Evolutionary conservation across 169 alveolate genomes (phyloP), one percentile per base, ranked within the genome.

Genomic region (Prorocentrum cordatum): DNA sequence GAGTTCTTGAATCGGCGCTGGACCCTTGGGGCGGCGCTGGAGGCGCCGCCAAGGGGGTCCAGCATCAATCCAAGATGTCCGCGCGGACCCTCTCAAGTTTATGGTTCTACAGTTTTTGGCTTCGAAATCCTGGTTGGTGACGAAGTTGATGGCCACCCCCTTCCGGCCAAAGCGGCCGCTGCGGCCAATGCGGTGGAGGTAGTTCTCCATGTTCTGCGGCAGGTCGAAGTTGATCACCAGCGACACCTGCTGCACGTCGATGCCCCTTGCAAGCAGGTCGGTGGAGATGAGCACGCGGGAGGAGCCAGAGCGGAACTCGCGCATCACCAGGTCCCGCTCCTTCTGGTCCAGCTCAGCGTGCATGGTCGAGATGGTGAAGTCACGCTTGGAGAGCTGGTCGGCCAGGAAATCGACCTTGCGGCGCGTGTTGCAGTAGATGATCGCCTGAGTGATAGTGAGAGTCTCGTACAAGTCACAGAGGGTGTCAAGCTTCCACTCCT

Each of bases 151-250:
- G 24, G 99, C 99, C 33, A 99, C 99, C 38, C 99, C 99, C 93
- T 98, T 98, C 77, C 99, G 96, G 39, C 99, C 99, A 93, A 97
- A 99, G 92, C 99, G 97, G 9, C 99, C 99, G 68, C 99, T 96
- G 72, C 99, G 96, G 38, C 99, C 99, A 87, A 99, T 99, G 77
- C 99, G 96, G 93, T 98, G 99, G 79, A 98, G 94, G 95, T 98
- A 59, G 68, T 95, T 95, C 93, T 97, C 99, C 42, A 97, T 96
- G 47, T 97, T 95, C 54, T 93, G 94, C 2, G 99, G 99, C 64
- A 98, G 92, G 92, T 99, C 99, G 94, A 97, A 99, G 95, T 98
- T 98, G 93, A 99, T 97, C 80, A 98, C 99, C 59, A 98, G 94
- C 1, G 98, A 94, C 80, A 97, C 99, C 94, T 96, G 98, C 93